These are phyloP conservation scores for Begonia fuchsioides DNA, from an alignment of 306 rosid genomes.

Conservation along the genomic window DNA sequence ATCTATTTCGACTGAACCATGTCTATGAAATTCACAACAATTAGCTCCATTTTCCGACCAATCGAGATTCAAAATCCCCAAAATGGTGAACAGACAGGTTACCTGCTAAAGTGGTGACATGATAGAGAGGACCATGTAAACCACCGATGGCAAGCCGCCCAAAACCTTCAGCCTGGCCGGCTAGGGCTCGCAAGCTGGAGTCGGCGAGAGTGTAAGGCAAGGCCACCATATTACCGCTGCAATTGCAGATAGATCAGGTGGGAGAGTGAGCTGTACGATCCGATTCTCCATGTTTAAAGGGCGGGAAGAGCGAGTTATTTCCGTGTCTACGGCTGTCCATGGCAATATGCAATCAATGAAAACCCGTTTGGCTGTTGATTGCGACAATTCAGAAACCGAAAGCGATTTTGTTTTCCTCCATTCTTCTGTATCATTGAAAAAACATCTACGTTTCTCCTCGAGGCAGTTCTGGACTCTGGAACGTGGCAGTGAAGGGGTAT, in stretches of 20 bases:
- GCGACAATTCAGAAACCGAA: conserved; percentile 10
- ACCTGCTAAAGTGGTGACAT: conserved; percentile 72
- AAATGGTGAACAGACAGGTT: not conserved
- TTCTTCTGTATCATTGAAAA: conserved; percentile 1
- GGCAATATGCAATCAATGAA: conserved; percentile 54
- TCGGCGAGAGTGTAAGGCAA: conserved; percentile 65
- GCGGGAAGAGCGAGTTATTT: conserved; percentile 16
- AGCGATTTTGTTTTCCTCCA: not conserved
- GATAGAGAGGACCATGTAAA: conserved; percentile 56
- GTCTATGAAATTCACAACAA: not conserved
- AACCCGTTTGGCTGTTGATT: conserved; percentile 3
- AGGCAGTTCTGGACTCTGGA: not conserved
- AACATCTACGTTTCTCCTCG: conserved; percentile 1
- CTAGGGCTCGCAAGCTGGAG: conserved; percentile 52
- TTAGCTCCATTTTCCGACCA: not conserved
- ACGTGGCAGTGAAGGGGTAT: no score
- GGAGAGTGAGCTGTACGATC: conserved; percentile 11
- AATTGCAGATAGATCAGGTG: conserved; percentile 8
- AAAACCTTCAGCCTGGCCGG: conserved; percentile 76
- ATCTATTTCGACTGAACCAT: no score
- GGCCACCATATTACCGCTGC: conserved; percentile 10
- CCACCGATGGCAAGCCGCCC: conserved; percentile 83
- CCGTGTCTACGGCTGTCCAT: conserved; percentile 24
- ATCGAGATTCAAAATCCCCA: not conserved
- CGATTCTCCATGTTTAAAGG: conserved; percentile 15